A percentile compares a stretch with the other conserved stretches of the same genome.
These are phyloP conservation scores for Phlyctochytrium planicorne DNA, from an alignment of 192 early-diverging fungal genomes.

Conservation along the genomic window DNA sequence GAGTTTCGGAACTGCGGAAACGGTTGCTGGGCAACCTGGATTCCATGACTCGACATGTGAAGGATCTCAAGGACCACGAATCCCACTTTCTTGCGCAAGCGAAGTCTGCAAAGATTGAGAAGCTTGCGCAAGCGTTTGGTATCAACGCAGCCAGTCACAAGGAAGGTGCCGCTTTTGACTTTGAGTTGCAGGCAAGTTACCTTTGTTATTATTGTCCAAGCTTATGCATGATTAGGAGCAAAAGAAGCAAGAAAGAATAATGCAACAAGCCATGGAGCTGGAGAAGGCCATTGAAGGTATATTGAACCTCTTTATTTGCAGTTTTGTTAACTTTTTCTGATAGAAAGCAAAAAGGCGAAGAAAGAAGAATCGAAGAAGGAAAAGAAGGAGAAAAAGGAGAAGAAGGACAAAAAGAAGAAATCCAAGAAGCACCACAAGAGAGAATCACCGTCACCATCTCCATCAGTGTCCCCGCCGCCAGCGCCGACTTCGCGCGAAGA, in stretches of 20 bases:
- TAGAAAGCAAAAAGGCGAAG: slow-evolving; percentile 19
- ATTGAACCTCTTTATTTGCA: not conserved
- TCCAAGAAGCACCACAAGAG: too few species aligned
- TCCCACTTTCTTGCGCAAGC: slow-evolving; percentile 71
- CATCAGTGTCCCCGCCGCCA: too few species aligned
- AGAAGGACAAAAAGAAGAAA: not conserved
- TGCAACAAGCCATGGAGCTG: not conserved
- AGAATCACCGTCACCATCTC: too few species aligned
- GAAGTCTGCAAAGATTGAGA: slow-evolving; percentile 66
- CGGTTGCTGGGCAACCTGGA: slow-evolving; percentile 58
- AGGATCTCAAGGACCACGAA: slow-evolving; percentile 58
- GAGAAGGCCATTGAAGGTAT: too few species aligned
- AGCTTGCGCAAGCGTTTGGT: slow-evolving; percentile 65
- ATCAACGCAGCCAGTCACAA: slow-evolving; percentile 56
- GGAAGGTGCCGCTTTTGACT: slow-evolving; percentile 78
- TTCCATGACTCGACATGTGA: slow-evolving; percentile 18
- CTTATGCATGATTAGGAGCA: slow-evolving; percentile 32
- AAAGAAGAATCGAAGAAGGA: too few species aligned
- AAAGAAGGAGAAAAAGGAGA: slow-evolving; percentile 16
- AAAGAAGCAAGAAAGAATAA: slow-evolving; percentile 35
- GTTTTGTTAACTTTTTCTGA: slow-evolving; percentile 12
- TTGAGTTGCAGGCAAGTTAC: slow-evolving; percentile 61
- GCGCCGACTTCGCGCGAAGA: too few species aligned
- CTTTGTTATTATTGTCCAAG: not conserved
- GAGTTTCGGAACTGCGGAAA: slow-evolving; percentile 60